Evolutionary conservation across 1,139 yeast genomes (phyloP).

Genomic region (Saccharomyces hybrid): DNA sequence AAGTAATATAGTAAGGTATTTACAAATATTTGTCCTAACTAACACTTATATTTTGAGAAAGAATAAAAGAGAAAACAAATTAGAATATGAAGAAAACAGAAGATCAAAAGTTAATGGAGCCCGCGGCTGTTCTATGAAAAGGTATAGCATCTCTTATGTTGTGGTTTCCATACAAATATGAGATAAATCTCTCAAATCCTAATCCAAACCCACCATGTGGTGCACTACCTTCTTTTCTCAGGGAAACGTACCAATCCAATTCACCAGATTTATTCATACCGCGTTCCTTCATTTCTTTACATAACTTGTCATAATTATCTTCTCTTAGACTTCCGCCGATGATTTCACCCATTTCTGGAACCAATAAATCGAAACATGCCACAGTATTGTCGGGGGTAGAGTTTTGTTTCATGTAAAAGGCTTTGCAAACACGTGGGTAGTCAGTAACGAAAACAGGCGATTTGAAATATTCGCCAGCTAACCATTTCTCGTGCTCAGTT

Average conservation of each 20-base stretch:
- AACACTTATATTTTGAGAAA: too few relatives aligned
- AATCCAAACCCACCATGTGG: constrained; percentile 98
- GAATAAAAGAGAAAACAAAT: too few relatives aligned
- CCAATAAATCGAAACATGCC: constrained; percentile 79
- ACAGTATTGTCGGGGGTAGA: constrained; percentile 47
- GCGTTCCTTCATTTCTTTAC: constrained; percentile 43
- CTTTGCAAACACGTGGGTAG: constrained; percentile 73
- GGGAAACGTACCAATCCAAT: constrained; percentile 71
- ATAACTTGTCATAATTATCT: constrained; percentile 45
- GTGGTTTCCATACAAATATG: constrained; percentile 56
- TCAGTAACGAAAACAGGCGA: constrained; percentile 86
- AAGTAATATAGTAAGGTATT: too few relatives aligned
- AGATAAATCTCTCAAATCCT: constrained; percentile 82
- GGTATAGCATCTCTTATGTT: constrained; percentile 83
- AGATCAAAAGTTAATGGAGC: constrained; percentile 7
- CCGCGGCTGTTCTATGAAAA: constrained; percentile 50
- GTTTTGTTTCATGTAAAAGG: constrained; percentile 76
- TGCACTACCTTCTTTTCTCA: constrained; percentile 69
- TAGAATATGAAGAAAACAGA: too few relatives aligned
- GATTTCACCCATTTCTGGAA: constrained; percentile 94
- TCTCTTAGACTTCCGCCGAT: constrained; percentile 94
- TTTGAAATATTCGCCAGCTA: constrained; percentile 61
- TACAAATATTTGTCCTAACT: too few relatives aligned
- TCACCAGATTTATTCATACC: constrained; percentile 49
- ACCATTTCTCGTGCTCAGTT: constrained; percentile 87